Percentiles rank a stretch among this genome's conserved stretches.
These are phyloP conservation scores for Laetiporus sulphureus DNA, from an alignment of 1,284 basidiomycete genomes.

Conservation along the genomic window DNA sequence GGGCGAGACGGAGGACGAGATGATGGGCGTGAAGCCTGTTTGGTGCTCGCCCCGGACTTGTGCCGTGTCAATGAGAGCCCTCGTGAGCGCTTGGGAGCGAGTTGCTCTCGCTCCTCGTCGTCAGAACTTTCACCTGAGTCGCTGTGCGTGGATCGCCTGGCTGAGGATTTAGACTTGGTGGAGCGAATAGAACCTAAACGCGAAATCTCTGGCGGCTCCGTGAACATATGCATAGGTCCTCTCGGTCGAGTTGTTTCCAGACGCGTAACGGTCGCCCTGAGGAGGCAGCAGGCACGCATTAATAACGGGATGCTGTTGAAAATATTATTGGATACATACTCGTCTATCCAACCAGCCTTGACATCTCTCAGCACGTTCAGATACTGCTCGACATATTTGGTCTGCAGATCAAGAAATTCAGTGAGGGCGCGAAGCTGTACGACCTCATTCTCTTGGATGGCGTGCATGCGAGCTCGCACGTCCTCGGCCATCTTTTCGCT, in stretches of 20 bases:
- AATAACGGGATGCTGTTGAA: neutral
- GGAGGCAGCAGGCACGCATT: neutral
- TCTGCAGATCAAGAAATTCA: conserved; percentile 62
- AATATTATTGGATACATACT: conserved; percentile 33
- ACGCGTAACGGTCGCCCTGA: conserved; percentile 6
- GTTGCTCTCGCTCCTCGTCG: conserved; percentile 7
- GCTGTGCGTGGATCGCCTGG: conserved; percentile 8
- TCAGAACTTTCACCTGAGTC: conserved; percentile 11
- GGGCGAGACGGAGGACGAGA: conserved; percentile 56
- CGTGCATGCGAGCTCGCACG: conserved; percentile 64
- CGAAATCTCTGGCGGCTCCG: conserved; percentile 9
- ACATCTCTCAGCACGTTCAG: conserved; percentile 64
- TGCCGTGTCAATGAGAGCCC: conserved; percentile 26
- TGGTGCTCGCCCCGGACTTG: conserved; percentile 38
- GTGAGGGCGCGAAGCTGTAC: conserved; percentile 64
- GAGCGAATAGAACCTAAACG: conserved; percentile 17
- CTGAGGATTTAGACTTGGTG: conserved; percentile 14
- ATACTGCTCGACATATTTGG: conserved; percentile 69
- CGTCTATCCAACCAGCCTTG: conserved; percentile 56
- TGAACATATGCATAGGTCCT: conserved; percentile 12
- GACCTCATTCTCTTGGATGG: conserved; percentile 73
- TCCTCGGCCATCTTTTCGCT: conserved; percentile 83
- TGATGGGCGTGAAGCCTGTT: conserved; percentile 20
- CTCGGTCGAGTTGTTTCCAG: conserved; percentile 9
- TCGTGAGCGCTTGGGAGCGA: conserved; percentile 14